Conservation (phyloP, 1,284 basidiomycete species). For the Bondarzewia mesenterica region DNA sequence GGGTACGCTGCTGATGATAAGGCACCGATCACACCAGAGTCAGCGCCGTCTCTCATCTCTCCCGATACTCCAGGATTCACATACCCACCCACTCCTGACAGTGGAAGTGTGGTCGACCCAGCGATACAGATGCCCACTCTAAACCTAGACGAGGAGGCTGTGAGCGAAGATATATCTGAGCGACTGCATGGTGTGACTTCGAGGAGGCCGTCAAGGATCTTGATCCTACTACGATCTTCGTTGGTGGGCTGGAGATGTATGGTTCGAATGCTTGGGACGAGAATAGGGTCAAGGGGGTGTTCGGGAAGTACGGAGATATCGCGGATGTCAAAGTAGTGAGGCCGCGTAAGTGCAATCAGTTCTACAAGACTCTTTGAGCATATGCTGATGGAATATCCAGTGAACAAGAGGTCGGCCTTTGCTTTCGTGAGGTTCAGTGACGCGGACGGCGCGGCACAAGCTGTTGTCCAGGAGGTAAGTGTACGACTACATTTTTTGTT, state of each 20-base stretch:
- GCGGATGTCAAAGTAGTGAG: slow-evolving; percentile 54
- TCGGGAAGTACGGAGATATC: slow-evolving; percentile 55
- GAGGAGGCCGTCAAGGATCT: slow-evolving; percentile 26
- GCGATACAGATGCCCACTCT: background rate
- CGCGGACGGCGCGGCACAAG: slow-evolving; percentile 47
- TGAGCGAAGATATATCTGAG: background rate
- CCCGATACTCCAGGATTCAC: slow-evolving; percentile 1
- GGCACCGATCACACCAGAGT: background rate
- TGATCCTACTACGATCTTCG: slow-evolving; percentile 64
- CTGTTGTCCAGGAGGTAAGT: slow-evolving; percentile 53
- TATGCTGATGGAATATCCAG: slow-evolving; percentile 25
- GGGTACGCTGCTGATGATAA: background rate
- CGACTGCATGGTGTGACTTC: background rate
- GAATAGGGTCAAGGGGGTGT: slow-evolving; percentile 44
- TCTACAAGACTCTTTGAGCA: slow-evolving; percentile 7
- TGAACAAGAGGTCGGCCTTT: slow-evolving; percentile 54
- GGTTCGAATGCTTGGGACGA: slow-evolving; percentile 63
- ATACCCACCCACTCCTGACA: background rate
- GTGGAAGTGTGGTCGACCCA: background rate
- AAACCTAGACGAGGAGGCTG: background rate
- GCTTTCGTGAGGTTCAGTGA: slow-evolving; percentile 68
- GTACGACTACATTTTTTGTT: background rate
- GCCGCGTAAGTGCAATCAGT: slow-evolving; percentile 39
- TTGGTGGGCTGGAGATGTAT: slow-evolving; percentile 62
- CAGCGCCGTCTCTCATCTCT: background rate